phyloP scores from a whole-genome alignment of 352 stramenopile genomes.

The Pythium scleroteichum region DNA sequence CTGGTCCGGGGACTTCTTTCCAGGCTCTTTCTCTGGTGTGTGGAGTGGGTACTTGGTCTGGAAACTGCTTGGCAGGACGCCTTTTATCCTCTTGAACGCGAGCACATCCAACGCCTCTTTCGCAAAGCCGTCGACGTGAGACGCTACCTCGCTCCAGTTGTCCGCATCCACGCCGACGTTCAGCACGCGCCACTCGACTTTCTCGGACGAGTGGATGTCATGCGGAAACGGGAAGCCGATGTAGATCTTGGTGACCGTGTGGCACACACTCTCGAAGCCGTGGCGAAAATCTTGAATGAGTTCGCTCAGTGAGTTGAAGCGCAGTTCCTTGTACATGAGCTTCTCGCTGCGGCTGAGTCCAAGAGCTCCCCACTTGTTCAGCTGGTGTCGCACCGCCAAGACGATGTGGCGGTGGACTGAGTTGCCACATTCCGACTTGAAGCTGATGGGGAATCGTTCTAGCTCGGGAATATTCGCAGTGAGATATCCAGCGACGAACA shows the following conservation, averaged over 20 bases:
- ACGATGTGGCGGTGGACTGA: constrained; percentile 82
- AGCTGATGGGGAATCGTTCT: constrained; percentile 84
- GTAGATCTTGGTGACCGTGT: constrained; percentile 78
- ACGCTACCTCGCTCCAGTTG: constrained; percentile 49
- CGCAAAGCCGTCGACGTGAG: constrained; percentile 66
- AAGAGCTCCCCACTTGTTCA: constrained; percentile 81
- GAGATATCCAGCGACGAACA: constrained; percentile 83
- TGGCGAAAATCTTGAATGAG: constrained; percentile 70
- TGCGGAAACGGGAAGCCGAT: constrained; percentile 84
- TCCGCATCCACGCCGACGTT: constrained; percentile 56
- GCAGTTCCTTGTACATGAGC: constrained; percentile 87
- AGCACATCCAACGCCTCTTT: constrained; percentile 72
- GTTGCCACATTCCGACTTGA: constrained; percentile 70
- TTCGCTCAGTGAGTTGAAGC: constrained; percentile 75
- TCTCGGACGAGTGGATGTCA: constrained; percentile 86
- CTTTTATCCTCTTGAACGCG: constrained; percentile 64
- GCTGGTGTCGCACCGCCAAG: constrained; percentile 67
- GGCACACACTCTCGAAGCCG: constrained; percentile 63
- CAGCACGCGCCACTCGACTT: constrained; percentile 84
- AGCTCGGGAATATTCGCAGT: constrained; percentile 67
- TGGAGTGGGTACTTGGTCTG: constrained; percentile 62
- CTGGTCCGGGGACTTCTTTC: constrained; percentile 50
- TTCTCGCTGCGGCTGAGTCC: constrained; percentile 81
- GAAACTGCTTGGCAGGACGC: constrained; percentile 63
- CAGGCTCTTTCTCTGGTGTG: constrained; percentile 47